These are phyloP conservation scores for Fusarium equiseti DNA, from an alignment of 2,329 filamentous ascomycete genomes.

Conservation along the genomic window DNA sequence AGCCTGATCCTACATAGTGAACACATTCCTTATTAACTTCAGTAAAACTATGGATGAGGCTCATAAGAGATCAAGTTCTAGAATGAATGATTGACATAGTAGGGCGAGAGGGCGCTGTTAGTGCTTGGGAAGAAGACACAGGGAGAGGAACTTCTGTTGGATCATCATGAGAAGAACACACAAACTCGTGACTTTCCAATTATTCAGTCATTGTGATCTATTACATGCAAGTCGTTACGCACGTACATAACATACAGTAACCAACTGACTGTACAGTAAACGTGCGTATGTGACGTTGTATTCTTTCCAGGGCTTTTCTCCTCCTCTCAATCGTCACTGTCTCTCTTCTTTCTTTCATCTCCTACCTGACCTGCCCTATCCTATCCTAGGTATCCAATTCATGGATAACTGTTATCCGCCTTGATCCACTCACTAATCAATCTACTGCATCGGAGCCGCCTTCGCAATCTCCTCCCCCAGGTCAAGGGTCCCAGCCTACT, in stretches of 20 bases:
- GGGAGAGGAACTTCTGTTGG: neutral
- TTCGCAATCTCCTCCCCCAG: neutral
- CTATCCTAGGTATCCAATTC: neutral
- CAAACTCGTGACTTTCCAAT: neutral
- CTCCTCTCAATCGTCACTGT: neutral
- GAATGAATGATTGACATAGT: neutral
- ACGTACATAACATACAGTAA: neutral
- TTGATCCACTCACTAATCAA: conserved; percentile 5
- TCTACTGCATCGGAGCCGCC: conserved; percentile 1
- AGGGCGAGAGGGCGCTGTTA: neutral
- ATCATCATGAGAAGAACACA: neutral
- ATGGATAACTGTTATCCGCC: neutral
- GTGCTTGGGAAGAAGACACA: no score
- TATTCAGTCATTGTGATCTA: neutral
- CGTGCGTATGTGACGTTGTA: conserved; percentile 3
- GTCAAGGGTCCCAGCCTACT: neutral
- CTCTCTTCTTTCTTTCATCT: neutral
- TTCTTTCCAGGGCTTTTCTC: neutral
- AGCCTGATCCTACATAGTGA: neutral
- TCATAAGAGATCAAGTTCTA: neutral
- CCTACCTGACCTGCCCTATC: neutral
- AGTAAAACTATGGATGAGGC: neutral
- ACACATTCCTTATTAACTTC: neutral
- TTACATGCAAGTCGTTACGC: neutral
- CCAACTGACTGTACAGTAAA: neutral